Percentiles rank a stretch among this genome's conserved stretches.
Evolutionary conservation across 768 basidiomycete species (phyloP).

Genomic region (Cantharellus anzutake): DNA sequence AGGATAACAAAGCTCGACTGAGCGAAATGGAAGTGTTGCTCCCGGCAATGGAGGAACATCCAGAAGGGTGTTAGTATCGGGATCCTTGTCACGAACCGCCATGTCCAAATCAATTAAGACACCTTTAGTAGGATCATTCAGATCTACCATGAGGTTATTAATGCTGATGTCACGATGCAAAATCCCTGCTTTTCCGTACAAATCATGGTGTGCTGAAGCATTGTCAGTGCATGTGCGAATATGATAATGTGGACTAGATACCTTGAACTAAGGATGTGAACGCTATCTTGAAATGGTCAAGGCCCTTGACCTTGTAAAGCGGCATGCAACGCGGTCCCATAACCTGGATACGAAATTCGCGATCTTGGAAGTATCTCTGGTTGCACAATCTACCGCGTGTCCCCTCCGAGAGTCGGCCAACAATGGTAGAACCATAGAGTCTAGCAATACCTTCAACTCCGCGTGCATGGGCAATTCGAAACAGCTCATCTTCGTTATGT

Average conservation of each 20-base stretch:
- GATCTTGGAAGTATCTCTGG: not conserved
- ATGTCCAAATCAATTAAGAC: not conserved
- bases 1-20: not conserved
- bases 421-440: not conserved
- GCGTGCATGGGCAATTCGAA: not conserved
- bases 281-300: not conserved
- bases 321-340: not conserved
- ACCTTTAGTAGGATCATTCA: not conserved
- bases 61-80: not conserved
- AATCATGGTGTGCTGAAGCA: not conserved
- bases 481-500: not conserved
- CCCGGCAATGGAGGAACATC: not conserved
- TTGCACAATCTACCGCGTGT: not conserved
- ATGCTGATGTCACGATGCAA: not conserved
- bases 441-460: not conserved
- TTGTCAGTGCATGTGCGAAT: not conserved
- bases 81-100: not conserved
- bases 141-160: not conserved
- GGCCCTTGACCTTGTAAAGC: not conserved
- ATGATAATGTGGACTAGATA: not conserved
- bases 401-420: not conserved
- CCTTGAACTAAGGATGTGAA: not conserved
- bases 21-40: not conserved
- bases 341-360: not conserved
- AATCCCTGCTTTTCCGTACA: not conserved